phyloP scores from a whole-genome alignment of 2,329 filamentous ascomycete species.

The Xylariales sp. region DNA sequence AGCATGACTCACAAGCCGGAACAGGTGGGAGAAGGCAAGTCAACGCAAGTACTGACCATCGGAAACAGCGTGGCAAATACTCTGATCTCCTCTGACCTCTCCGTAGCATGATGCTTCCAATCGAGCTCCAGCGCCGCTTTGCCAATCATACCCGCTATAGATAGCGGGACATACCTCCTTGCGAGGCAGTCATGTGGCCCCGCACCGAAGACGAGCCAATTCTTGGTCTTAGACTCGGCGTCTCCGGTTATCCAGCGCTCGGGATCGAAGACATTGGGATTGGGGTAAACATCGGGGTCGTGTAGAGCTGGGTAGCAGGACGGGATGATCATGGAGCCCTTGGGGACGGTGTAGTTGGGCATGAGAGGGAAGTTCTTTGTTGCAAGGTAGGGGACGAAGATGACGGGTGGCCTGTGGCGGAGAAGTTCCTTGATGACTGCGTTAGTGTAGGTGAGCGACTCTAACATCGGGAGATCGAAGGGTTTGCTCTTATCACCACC shows the following conservation, averaged over 20 bases:
- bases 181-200: slow-evolving; percentile 48
- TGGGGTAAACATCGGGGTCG: slow-evolving; percentile 41
- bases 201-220: slow-evolving; percentile 50
- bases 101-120: slow-evolving; percentile 45
- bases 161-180: slow-evolving; percentile 42
- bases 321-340: slow-evolving; percentile 44
- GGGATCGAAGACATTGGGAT: slow-evolving; percentile 43
- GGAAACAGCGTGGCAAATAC: slow-evolving; percentile 47
- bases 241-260: slow-evolving; percentile 49
- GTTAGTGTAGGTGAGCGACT: slow-evolving; percentile 45
- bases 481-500: slow-evolving; percentile 35
- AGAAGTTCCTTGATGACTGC: slow-evolving; percentile 51
- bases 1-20: slow-evolving; percentile 1
- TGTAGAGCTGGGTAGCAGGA: slow-evolving; percentile 49
- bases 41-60: slow-evolving; percentile 31
- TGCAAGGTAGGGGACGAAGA: slow-evolving; percentile 48
- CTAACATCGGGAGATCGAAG: slow-evolving; percentile 41
- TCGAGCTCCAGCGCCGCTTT: slow-evolving; percentile 46
- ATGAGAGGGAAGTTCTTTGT: slow-evolving; percentile 44
- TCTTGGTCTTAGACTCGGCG: slow-evolving; percentile 44
- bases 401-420: slow-evolving; percentile 47
- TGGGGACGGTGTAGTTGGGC: slow-evolving; percentile 41
- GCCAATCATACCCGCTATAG: slow-evolving; percentile 48
- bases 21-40: background rate
- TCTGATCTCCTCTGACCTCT: slow-evolving; percentile 42